phyloP scores from a whole-genome alignment of 2,329 filamentous ascomycete genomes.

The Neocatenulostroma microsporum region DNA sequence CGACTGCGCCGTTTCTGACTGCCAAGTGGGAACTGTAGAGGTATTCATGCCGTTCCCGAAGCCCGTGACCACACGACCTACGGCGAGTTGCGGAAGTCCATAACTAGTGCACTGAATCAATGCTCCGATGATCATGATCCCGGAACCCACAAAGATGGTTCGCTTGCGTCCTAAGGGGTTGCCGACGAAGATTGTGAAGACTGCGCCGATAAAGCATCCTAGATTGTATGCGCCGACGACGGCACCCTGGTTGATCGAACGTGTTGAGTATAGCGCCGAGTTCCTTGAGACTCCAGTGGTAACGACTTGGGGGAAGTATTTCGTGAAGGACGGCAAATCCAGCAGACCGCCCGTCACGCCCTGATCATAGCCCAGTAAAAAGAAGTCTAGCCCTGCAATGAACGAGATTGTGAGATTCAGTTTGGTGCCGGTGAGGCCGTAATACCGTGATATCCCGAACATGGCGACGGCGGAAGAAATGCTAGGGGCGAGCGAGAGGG shows the following conservation, averaged over 20 bases:
- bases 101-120: slow-evolving; percentile 29
- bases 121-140: slow-evolving; percentile 43
- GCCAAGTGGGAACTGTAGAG: slow-evolving; percentile 34
- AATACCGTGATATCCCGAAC: slow-evolving; percentile 24
- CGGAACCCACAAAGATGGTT: slow-evolving; percentile 41
- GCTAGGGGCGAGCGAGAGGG: too few relatives aligned
- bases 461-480: too few relatives aligned
- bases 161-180: slow-evolving; percentile 44
- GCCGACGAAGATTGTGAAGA: slow-evolving; percentile 43
- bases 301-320: too few relatives aligned
- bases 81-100: slow-evolving; percentile 38
- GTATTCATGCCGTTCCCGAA: slow-evolving; percentile 38
- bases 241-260: slow-evolving; percentile 18
- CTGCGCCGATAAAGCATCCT: slow-evolving; percentile 52
- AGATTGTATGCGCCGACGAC: too few relatives aligned
- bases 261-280: slow-evolving; percentile 1
- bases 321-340: too few relatives aligned
- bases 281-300: too few relatives aligned
- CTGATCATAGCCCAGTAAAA: slow-evolving; percentile 20
- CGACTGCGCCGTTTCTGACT: slow-evolving; percentile 38
- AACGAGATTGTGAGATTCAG: slow-evolving; percentile 37
- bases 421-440: slow-evolving; percentile 34
- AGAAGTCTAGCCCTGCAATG: slow-evolving; percentile 29
- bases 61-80: slow-evolving; percentile 40
- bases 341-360: too few relatives aligned